Conservation (phyloP, 2,329 filamentous ascomycete species). For the Alternaria arborescens region DNA sequence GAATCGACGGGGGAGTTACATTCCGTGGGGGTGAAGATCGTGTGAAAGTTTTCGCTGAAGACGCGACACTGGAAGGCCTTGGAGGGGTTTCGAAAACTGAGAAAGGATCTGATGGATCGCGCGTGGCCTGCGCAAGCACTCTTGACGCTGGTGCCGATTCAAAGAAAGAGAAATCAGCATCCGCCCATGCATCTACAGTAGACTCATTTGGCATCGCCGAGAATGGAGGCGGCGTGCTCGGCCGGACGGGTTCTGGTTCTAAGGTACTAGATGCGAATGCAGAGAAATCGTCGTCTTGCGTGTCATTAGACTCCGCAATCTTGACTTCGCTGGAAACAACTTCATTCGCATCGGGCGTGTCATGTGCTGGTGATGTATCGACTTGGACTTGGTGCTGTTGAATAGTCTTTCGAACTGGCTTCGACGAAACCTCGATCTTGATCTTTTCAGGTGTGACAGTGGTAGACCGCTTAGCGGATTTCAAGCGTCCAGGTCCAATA, state of each 20-base stretch:
- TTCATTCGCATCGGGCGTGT: neutral
- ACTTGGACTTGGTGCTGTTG: neutral
- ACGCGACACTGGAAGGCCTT: conserved; percentile 13
- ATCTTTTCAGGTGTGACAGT: conserved; percentile 20
- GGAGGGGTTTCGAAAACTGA: conserved; percentile 37
- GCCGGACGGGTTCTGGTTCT: neutral
- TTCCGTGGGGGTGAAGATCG: conserved; percentile 32
- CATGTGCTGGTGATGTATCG: neutral
- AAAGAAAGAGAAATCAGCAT: conserved; percentile 41
- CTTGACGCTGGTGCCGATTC: conserved; percentile 29
- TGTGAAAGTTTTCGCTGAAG: conserved; percentile 25
- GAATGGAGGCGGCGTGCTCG: conserved; percentile 17
- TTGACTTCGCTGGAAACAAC: neutral
- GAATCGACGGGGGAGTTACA: conserved; percentile 25
- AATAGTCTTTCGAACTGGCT: neutral
- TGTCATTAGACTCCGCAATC: neutral
- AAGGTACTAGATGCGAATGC: conserved; percentile 2
- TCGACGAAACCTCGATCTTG: neutral
- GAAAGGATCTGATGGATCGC: conserved; percentile 30
- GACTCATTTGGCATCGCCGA: conserved; percentile 3
- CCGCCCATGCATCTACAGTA: conserved; percentile 22
- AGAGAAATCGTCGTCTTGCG: conserved; percentile 11
- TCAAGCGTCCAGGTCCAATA: conserved; percentile 42
- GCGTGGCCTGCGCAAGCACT: conserved; percentile 7
- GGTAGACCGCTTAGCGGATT: conserved; percentile 28